Evolutionary conservation across 108 stramenopile genomes (phyloP).

Genomic region (Cyclostephanos tholiformis): DNA sequence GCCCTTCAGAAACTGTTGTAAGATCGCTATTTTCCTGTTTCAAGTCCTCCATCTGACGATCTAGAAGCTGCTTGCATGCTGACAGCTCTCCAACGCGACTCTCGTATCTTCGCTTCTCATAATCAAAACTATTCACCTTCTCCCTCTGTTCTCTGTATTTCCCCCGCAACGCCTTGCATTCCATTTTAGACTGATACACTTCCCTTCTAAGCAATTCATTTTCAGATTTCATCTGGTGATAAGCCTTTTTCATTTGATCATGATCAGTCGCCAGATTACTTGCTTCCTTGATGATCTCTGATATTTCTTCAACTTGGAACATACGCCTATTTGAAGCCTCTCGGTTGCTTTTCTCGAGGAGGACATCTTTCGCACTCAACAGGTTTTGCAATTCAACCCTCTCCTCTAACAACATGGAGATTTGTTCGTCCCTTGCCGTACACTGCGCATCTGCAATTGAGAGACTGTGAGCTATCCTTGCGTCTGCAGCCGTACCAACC

Average conservation of each 20-base stretch:
- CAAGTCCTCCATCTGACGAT: conserved; percentile 14
- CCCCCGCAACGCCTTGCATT: conserved; percentile 8
- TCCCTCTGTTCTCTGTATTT: conserved; percentile 12
- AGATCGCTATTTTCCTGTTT: conserved; percentile 14
- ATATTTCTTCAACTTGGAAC: conserved; percentile 15
- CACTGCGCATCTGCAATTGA: conserved; percentile 22
- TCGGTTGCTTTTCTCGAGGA: background rate
- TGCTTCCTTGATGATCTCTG: background rate
- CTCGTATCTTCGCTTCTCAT: conserved; percentile 7
- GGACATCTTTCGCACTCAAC: conserved; percentile 17
- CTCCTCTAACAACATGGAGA: conserved; percentile 15
- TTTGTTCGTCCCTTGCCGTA: conserved; percentile 20
- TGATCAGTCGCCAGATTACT: conserved; percentile 3
- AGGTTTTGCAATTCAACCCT: conserved; percentile 8
- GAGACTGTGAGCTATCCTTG: conserved; percentile 10
- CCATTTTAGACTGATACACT: conserved; percentile 1
- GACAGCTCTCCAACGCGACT: conserved; percentile 15
- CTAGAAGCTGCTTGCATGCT: conserved; percentile 20
- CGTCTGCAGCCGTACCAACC: background rate
- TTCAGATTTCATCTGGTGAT: conserved; percentile 4
- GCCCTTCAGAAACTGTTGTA: conserved; percentile 8
- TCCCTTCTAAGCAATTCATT: conserved; percentile 18
- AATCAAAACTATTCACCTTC: background rate
- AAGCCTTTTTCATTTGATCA: conserved; percentile 10
- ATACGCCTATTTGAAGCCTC: conserved; percentile 15